These are phyloP conservation scores for Crucibulum laeve DNA, from an alignment of 768 basidiomycete species.

Conservation along the genomic window DNA sequence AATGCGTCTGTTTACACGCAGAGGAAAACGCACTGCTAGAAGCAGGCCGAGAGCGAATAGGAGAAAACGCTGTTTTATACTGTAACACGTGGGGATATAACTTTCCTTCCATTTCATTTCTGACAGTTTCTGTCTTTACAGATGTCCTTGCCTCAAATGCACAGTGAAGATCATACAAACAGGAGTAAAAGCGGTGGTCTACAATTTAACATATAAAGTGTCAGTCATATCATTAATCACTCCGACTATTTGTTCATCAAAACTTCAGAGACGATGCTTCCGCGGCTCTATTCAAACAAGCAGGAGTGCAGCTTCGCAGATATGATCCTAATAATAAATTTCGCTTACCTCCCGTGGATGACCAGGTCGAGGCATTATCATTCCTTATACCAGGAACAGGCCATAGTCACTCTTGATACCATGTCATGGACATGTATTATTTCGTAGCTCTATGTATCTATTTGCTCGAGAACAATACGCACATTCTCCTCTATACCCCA, in stretches of 20 bases:
- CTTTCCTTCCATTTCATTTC: slow-evolving; percentile 1
- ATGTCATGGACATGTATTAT: neutral
- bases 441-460: slow-evolving; percentile 4
- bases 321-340: slow-evolving; percentile 46
- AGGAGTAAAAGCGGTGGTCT: slow-evolving; percentile 89
- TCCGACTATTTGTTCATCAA: neutral
- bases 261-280: slow-evolving; percentile 72
- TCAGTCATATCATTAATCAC: slow-evolving; percentile 30
- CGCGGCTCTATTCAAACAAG: slow-evolving; percentile 71
- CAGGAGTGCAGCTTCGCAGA: slow-evolving; percentile 76
- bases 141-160: slow-evolving; percentile 97
- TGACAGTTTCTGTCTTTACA: slow-evolving; percentile 22
- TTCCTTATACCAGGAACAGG: slow-evolving; percentile 7
- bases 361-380: slow-evolving; percentile 15
- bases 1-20: slow-evolving; percentile 94
- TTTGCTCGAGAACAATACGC: slow-evolving; percentile 23
- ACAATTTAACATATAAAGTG: slow-evolving; percentile 96
- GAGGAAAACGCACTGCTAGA: slow-evolving; percentile 97
- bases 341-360: slow-evolving; percentile 18
- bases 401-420: neutral
- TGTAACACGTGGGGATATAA: slow-evolving; percentile 84
- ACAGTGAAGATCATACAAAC: slow-evolving; percentile 97
- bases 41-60: slow-evolving; percentile 89
- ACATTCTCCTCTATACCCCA: slow-evolving; percentile 61
- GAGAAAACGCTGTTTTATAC: slow-evolving; percentile 79